Percentiles rank a stretch among this genome's conserved stretches.
These are phyloP conservation scores for Pyricularia grisea DNA, from an alignment of 2,329 filamentous ascomycete species.

Conservation along the genomic window DNA sequence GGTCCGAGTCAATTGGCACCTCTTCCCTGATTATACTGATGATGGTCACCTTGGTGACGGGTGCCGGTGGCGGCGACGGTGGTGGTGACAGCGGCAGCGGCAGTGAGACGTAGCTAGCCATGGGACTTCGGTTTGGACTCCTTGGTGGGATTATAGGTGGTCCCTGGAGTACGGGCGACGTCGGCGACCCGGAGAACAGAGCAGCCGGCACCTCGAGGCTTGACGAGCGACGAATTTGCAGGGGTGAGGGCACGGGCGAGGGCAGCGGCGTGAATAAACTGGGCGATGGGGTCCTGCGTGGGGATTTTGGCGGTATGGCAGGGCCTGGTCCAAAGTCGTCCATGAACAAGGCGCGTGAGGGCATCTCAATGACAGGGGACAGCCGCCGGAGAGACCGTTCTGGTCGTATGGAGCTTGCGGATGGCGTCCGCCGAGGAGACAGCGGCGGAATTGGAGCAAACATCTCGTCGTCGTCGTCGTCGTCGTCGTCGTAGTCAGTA, in stretches of 20 bases:
- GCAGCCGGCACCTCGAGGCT: neutral
- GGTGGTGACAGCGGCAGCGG: neutral
- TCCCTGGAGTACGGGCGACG: neutral
- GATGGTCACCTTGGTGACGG: neutral
- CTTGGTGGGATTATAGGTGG: neutral
- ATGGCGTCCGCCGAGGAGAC: neutral
- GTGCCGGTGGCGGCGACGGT: neutral
- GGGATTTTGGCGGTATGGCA: neutral
- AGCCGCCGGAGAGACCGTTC: neutral
- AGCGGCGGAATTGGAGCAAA: neutral
- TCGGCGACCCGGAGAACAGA: neutral
- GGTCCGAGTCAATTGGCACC: neutral
- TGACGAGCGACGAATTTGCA: neutral
- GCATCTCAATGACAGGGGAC: neutral
- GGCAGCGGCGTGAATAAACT: neutral
- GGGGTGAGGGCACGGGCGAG: neutral
- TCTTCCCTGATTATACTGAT: slow-evolving; percentile 1
- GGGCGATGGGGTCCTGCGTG: neutral
- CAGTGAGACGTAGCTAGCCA: neutral
- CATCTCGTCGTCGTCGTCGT: neutral
- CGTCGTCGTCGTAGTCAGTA: neutral
- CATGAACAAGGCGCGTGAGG: neutral
- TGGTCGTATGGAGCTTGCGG: neutral
- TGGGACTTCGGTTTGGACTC: neutral
- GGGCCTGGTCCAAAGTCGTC: neutral